Evolutionary conservation across 1,284 basidiomycete species (phyloP).

Genomic region (Tausonia pullulans): DNA sequence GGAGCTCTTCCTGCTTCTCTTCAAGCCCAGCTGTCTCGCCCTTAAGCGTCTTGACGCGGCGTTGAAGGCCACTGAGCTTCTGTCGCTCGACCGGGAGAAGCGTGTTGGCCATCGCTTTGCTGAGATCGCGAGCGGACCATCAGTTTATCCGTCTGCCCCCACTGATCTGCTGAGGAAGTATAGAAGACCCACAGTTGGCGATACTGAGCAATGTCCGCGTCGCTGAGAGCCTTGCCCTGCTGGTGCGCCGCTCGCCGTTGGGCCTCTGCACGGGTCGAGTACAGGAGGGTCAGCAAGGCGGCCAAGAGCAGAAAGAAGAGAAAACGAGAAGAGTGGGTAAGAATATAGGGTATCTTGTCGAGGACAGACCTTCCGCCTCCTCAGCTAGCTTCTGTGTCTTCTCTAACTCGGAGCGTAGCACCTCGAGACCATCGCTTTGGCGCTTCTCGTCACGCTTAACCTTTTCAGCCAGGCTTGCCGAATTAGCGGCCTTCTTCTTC

Average conservation of each 20-base stretch:
- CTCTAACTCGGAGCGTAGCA: conserved; percentile 52
- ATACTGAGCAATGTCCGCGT: conserved; percentile 80
- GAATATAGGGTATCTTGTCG: background rate
- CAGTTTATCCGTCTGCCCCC: no score
- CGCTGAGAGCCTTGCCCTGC: conserved; percentile 63
- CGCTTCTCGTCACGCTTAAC: conserved; percentile 57
- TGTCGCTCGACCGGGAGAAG: conserved; percentile 80
- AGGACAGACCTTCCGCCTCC: conserved; percentile 55
- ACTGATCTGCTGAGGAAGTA: background rate
- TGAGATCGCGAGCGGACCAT: conserved; percentile 26
- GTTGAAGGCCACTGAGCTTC: conserved; percentile 63
- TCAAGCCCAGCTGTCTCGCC: conserved; percentile 46
- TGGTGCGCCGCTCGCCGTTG: conserved; percentile 57
- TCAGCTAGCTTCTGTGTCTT: conserved; percentile 59
- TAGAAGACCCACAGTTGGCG: conserved; percentile 53
- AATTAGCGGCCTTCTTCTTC: conserved; percentile 61
- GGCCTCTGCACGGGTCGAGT: conserved; percentile 44
- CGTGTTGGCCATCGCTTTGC: conserved; percentile 63
- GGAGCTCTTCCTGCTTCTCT: conserved; percentile 54
- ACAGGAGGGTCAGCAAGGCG: no score
- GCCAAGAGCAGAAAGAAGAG: background rate
- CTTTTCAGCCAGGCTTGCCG: conserved; percentile 50
- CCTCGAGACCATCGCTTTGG: conserved; percentile 50
- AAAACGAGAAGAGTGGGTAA: background rate
- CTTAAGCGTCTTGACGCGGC: conserved; percentile 65